These are phyloP conservation scores for Fragaria nilgerrensis DNA, from an alignment of 306 rosid genomes.

Conservation along the genomic window DNA sequence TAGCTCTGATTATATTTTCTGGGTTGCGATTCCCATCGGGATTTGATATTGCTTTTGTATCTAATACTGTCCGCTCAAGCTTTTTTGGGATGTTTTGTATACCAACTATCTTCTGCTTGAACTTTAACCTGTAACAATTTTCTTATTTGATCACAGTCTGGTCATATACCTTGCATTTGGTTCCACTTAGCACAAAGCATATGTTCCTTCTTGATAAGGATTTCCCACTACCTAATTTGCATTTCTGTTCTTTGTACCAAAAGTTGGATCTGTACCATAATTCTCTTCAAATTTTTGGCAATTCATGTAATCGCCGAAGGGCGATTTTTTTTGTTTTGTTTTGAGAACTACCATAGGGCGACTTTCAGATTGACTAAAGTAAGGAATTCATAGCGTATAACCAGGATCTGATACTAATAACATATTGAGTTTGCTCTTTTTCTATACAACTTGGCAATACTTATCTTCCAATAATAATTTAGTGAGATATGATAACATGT, in stretches of 20 bases:
- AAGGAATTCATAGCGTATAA: not conserved
- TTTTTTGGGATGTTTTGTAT: not conserved
- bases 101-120: not conserved
- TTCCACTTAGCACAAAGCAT: not conserved
- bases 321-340: too few relatives aligned
- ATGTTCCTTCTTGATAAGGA: not conserved
- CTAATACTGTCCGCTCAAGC: not conserved
- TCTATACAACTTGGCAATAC: not conserved
- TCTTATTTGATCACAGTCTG: not conserved
- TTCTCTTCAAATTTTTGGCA: not conserved
- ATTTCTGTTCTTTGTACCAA: not conserved
- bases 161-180: not conserved
- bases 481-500: not conserved
- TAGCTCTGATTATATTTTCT: not conserved
- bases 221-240: not conserved
- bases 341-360: too few relatives aligned
- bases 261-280: not conserved
- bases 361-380: not conserved
- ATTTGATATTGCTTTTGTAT: not conserved
- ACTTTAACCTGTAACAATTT: not conserved
- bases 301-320: not conserved
- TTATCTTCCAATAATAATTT: not conserved
- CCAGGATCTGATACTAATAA: not conserved
- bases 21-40: not conserved
- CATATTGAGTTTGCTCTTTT: not conserved